Evolutionary conservation across 1,139 yeast genomes (phyloP), one percentile per base, ranked within the genome.

Genomic region (Meyerozyma guilliermondii): DNA sequence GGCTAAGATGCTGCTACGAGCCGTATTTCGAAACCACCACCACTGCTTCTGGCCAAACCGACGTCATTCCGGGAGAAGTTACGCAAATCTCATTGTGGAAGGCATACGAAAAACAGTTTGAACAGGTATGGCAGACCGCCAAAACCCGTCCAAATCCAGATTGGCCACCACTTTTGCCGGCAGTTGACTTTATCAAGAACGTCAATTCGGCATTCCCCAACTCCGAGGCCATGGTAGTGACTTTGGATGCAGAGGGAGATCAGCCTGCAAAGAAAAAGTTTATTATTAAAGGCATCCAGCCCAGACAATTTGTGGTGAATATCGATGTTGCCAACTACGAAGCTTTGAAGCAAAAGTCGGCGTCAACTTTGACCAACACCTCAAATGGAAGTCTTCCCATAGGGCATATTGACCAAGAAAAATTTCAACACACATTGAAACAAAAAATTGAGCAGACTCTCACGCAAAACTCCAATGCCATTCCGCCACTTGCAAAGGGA

Each of bases 81-180:
- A 91, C 98, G 0, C 99, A 92, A 64, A 89, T 92, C 27, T 86
- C 95, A 11, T 74, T 92, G 40, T 92, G 99, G 99, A 88, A 91
- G 60, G 83, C 96, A 0, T 92, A 92, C 63, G 98, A 92, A 59
- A 71, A 81, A 23, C 95, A 86, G 59, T 92, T 92, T 55, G 73
- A 73, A 45, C 68, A 68, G 42, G 64, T 65, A 41, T 65, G 74
- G 70, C 56, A 62, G 14, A 55, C 61, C n/a, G 80, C 80, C 43
- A 42, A 39, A n/a, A 46, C 47, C 5, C 50, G 53, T 29, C 56
- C 56, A 13, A 68, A 66, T 11, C 65, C 71, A 16, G 74, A 69
- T 38, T 76, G 68, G 47, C 80, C 80, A 50, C 79, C 81, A 46
- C 70, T 92, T 40, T 73, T 92, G 39, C 95, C 97, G 1, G 98